Evolutionary conservation across 148 eudicot genomes (phyloP).

Genomic region (Camellia sinensis): DNA sequence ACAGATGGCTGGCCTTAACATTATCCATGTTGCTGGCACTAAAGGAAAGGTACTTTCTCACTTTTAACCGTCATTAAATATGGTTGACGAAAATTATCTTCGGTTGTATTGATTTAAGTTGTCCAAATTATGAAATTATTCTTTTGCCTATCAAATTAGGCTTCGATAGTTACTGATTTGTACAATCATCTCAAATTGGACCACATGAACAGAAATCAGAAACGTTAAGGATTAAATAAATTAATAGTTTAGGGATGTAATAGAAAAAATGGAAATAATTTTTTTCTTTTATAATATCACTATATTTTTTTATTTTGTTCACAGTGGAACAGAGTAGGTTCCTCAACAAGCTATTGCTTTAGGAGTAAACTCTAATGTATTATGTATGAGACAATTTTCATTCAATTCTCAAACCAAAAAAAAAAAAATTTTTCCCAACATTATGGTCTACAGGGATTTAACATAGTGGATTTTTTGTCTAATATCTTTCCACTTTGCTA

Average conservation of each 20-base stretch:
- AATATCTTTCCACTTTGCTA: conserved; percentile 11
- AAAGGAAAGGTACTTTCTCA: conserved; percentile 74
- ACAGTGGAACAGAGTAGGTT: neutral
- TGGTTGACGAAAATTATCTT: neutral
- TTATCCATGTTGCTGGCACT: conserved; percentile 95
- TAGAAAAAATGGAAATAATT: neutral
- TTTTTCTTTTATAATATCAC: neutral
- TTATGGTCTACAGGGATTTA: neutral
- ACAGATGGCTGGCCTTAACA: conserved; percentile 55
- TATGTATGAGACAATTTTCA: too few relatives aligned
- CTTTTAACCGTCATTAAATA: neutral
- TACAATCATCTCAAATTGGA: too few relatives aligned
- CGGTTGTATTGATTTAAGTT: too few relatives aligned
- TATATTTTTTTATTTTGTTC: neutral
- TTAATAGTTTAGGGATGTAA: too few relatives aligned
- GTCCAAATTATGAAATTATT: too few relatives aligned
- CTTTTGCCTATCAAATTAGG: too few relatives aligned
- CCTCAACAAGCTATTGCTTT: neutral
- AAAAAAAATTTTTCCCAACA: too few relatives aligned
- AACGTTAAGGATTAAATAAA: too few relatives aligned
- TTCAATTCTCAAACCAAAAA: too few relatives aligned
- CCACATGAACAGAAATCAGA: too few relatives aligned
- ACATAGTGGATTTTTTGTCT: neutral
- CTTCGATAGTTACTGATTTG: too few relatives aligned
- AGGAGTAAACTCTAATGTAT: neutral